Percentiles rank a stretch among this genome's conserved stretches.
Conservation (phyloP, 768 basidiomycete genomes). For the Gloeostereum incarnatum region DNA sequence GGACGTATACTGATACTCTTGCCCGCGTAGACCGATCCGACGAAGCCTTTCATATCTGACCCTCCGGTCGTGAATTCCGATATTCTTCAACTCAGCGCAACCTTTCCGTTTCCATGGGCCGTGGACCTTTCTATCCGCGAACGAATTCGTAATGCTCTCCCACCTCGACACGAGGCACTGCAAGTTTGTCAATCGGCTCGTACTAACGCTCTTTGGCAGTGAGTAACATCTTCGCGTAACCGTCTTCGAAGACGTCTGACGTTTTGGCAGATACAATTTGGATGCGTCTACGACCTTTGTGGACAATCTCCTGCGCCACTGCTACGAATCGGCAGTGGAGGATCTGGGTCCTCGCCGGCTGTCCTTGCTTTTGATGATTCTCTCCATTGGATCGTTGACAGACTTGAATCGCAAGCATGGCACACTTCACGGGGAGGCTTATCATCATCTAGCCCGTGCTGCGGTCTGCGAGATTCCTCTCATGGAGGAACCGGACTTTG, state of each 20-base stretch:
- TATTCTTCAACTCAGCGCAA: constrained; percentile 50
- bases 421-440: constrained; percentile 51
- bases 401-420: constrained; percentile 50
- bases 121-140: constrained; percentile 55
- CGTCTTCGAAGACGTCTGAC: constrained; percentile 2
- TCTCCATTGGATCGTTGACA: constrained; percentile 63
- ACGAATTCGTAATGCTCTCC: constrained; percentile 54
- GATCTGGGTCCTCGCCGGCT: constrained; percentile 58
- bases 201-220: constrained; percentile 69
- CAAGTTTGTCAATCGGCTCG: constrained; percentile 55
- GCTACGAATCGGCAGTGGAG: constrained; percentile 51
- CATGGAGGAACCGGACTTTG: constrained; percentile 69
- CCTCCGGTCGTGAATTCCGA: constrained; percentile 34
- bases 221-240: constrained; percentile 18
- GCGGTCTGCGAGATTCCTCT: constrained; percentile 66
- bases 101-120: constrained; percentile 64
- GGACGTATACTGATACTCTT: too few relatives aligned
- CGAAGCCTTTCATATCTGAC: constrained; percentile 1
- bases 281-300: constrained; percentile 65
- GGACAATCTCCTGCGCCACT: constrained; percentile 59
- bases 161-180: constrained; percentile 47
- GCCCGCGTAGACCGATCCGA: neutral
- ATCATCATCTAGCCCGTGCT: constrained; percentile 58
- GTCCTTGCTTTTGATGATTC: constrained; percentile 60
- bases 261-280: constrained; percentile 52